Evolutionary conservation across 768 basidiomycete species (phyloP).

Genomic region (Calocera cornea): DNA sequence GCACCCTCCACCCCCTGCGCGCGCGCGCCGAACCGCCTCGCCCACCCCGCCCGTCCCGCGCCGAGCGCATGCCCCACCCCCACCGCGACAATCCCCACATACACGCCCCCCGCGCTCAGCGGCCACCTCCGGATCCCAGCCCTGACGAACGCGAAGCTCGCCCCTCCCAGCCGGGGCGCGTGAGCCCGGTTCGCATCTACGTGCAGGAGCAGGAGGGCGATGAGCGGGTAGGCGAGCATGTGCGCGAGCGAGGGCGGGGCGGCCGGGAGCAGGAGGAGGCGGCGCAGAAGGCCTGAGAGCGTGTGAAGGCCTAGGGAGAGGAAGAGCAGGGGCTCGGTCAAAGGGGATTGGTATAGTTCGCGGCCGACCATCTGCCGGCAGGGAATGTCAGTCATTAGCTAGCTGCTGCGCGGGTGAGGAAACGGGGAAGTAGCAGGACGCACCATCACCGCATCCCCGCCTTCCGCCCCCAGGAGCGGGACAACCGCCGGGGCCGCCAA

Average conservation of each 20-base stretch:
- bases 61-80: background rate
- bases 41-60: background rate
- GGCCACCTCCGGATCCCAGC: background rate
- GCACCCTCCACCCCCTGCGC: background rate
- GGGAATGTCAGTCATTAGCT: background rate
- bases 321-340: background rate
- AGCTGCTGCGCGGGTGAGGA: background rate
- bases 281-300: background rate
- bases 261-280: background rate
- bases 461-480: background rate
- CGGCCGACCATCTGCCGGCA: background rate
- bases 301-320: background rate
- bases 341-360: background rate
- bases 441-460: background rate
- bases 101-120: background rate
- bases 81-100: background rate
- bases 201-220: background rate
- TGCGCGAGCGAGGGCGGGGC: background rate
- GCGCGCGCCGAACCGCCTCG: background rate
- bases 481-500: background rate
- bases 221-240: background rate
- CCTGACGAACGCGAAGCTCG: background rate
- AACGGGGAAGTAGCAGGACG: background rate
- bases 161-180: background rate
- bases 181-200: background rate